Evolutionary conservation across 768 basidiomycete genomes (phyloP).

Genomic region (Harrya chromipes): DNA sequence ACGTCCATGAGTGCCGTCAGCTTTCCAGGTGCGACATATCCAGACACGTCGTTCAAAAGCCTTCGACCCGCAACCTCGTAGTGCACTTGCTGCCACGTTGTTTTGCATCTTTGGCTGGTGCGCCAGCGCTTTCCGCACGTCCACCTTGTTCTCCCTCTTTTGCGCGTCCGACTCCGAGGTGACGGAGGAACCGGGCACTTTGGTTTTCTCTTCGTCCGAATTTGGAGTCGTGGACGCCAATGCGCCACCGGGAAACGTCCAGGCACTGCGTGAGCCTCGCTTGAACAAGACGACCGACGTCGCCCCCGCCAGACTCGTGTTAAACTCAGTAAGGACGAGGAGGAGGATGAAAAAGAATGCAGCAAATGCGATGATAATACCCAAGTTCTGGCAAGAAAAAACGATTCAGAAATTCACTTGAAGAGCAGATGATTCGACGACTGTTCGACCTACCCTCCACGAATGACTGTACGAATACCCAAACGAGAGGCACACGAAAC

Average conservation of each 20-base stretch:
- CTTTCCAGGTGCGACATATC: constrained; percentile 78
- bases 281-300: constrained; percentile 61
- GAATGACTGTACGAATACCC: constrained; percentile 44
- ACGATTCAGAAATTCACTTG: no score
- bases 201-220: constrained; percentile 31
- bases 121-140: constrained; percentile 32
- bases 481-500: constrained; percentile 48
- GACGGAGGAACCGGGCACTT: constrained; percentile 3
- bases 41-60: constrained; percentile 71
- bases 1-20: constrained; percentile 58
- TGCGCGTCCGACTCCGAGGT: constrained; percentile 5
- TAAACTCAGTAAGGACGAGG: constrained; percentile 58
- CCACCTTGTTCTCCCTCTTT: constrained; percentile 13
- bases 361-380: constrained; percentile 66
- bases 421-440: no score
- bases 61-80: constrained; percentile 61
- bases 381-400: constrained; percentile 48
- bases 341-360: constrained; percentile 53
- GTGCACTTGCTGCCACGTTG: constrained; percentile 70
- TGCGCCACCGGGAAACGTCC: neutral
- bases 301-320: constrained; percentile 35
- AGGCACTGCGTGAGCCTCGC: constrained; percentile 39
- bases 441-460: constrained; percentile 39
- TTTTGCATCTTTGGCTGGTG: constrained; percentile 39
- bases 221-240: constrained; percentile 6